Base-by-base conservation (phyloP, 2,329 filamentous ascomycete genomes). In the Cordyceps tenuipes region DNA sequence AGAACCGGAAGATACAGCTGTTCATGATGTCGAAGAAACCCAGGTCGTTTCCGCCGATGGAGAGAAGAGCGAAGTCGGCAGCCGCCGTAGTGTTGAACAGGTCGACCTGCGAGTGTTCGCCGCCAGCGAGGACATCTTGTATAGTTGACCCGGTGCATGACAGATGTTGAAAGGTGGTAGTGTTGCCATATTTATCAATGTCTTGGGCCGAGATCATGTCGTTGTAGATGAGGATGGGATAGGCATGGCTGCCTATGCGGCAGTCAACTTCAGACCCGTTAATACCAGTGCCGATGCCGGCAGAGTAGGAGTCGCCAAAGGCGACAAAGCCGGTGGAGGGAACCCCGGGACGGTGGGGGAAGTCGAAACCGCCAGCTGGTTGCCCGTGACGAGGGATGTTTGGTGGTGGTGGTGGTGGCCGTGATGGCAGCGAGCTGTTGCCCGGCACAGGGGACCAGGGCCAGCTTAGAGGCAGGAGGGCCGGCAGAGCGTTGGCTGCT, bases 1-100 rank as follows among this genome's bases (percentile, higher is more conserved):
- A 79, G 65, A 79, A 79, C 36, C 76, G 72, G 63, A 79, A 79
- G 17, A 80, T 74, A 64, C 78, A 79, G 26, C 76, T 76, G 64
- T 79, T 79, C 67, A 79, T 77, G 21, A 79, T 75, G 43, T 76
- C 73, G 63, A 78, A 79, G 69, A 79, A 79, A 63, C 76, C 77
- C 9, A 79, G 70, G 63, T 79, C 77, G 66, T 79, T 79, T 17
- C 77, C 77, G 51, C 76, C 77, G 36, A 79, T 70, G n/a, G 76
- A 78, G 6, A 79, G 68, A 0, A 78, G 71, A 3, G 76, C 76
- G 62, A 79, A 77, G 64, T 77, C 74, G 23, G 68, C 65, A 1
- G 71, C 72, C 1, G 67, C 62, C 9, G 73, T 71, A 5, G 66
- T 67, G 65, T 77, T 73, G 65, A 79, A 70, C 15, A 62, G 62